phyloP scores from a whole-genome alignment of 2,329 filamentous ascomycete species.

The Davidsoniella neocaledoniae region DNA sequence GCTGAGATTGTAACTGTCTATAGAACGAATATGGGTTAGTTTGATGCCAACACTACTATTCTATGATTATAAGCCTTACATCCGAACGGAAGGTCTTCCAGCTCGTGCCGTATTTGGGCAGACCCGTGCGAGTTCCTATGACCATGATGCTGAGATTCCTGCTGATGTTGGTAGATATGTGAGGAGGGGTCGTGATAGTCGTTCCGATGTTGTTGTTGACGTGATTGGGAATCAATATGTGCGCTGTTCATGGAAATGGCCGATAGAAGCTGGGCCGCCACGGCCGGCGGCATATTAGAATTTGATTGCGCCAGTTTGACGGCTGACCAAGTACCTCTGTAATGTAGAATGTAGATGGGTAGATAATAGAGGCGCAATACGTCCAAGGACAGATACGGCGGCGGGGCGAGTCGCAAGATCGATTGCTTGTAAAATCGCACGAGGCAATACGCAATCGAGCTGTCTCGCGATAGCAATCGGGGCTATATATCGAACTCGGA shows the following conservation, averaged over 20 bases:
- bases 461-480: no score
- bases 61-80: slow-evolving; percentile 32
- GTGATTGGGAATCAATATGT: neutral
- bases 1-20: slow-evolving; percentile 27
- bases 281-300: slow-evolving; percentile 5
- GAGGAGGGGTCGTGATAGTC: neutral
- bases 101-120: slow-evolving; percentile 22
- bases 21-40: slow-evolving; percentile 1
- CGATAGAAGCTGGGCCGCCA: slow-evolving; percentile 11
- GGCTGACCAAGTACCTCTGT: neutral
- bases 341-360: no score
- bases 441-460: no score
- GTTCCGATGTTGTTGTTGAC: neutral
- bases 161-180: neutral
- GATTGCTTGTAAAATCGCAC: no score
- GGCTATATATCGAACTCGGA: no score
- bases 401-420: no score
- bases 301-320: slow-evolving; percentile 7
- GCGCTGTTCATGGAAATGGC: slow-evolving; percentile 10
- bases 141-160: neutral
- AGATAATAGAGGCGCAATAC: no score
- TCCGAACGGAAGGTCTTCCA: slow-evolving; percentile 42
- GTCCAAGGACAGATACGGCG: no score
- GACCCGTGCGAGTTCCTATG: neutral
- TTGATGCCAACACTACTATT: no score